These are phyloP conservation scores for Gautieria morchelliformis DNA, from an alignment of 768 basidiomycete genomes.

Conservation along the genomic window DNA sequence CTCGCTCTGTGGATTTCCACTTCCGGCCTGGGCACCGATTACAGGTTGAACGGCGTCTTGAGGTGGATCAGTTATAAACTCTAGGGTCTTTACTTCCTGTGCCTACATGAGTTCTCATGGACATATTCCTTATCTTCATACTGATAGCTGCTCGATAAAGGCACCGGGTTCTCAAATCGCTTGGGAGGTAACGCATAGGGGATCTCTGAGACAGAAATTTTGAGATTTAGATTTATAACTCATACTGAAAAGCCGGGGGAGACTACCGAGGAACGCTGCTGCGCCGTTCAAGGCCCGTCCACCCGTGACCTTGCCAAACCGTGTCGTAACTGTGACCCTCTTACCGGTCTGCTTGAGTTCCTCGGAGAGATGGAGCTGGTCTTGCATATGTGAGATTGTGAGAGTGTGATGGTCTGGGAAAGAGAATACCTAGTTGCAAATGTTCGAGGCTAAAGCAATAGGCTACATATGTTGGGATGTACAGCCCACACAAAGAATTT, in stretches of 20 bases:
- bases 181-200: slow-evolving; percentile 60
- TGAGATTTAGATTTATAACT: background rate
- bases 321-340: slow-evolving; percentile 34
- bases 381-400: no score
- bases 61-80: background rate
- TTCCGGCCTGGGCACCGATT: slow-evolving; percentile 52
- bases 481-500: no score
- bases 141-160: slow-evolving; percentile 41
- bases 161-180: slow-evolving; percentile 54
- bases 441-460: no score
- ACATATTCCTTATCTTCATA: slow-evolving; percentile 58
- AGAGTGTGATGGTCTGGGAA: no score
- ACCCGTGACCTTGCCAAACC: slow-evolving; percentile 46
- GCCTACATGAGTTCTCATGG: slow-evolving; percentile 46
- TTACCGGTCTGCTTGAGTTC: slow-evolving; percentile 31
- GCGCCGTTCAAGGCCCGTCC: slow-evolving; percentile 52
- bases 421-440: no score
- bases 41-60: slow-evolving; percentile 54
- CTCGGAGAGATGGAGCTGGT: slow-evolving; percentile 7
- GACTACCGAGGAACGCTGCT: slow-evolving; percentile 53
- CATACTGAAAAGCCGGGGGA: background rate
- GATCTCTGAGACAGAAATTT: slow-evolving; percentile 37
- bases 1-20: slow-evolving; percentile 32
- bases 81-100: background rate
- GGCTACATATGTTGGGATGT: no score